Evolutionary conservation across 352 stramenopile species (phyloP).

Genomic region (Pythium plurisporium): DNA sequence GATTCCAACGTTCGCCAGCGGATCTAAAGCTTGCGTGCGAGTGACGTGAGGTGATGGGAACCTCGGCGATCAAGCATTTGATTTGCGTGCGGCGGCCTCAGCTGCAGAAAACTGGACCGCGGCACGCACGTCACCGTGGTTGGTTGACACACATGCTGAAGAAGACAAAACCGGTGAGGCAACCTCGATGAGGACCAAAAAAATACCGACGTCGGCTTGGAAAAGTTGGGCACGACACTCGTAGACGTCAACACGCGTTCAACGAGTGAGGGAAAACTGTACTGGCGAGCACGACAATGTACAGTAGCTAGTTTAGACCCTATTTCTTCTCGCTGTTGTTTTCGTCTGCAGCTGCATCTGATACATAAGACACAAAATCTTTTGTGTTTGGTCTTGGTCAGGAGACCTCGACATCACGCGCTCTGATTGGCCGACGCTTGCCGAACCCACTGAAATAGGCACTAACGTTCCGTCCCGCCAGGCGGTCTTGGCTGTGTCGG

Average conservation of each 20-base stretch:
- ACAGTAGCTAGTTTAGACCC: constrained; percentile 1
- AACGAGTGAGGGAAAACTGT: too few species aligned
- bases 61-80: neutral
- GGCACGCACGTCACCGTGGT: neutral
- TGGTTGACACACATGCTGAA: neutral
- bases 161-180: neutral
- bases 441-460: constrained; percentile 2
- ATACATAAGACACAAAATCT: neutral
- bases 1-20: constrained; percentile 6
- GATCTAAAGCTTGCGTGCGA: constrained; percentile 14
- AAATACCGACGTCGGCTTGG: too few species aligned
- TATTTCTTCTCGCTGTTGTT: neutral
- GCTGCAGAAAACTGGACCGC: neutral
- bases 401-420: too few species aligned
- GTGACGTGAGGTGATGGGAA: constrained; percentile 12
- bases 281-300: too few species aligned
- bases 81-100: neutral
- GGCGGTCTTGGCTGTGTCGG: neutral
- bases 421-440: neutral
- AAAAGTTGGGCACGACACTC: too few species aligned
- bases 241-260: neutral
- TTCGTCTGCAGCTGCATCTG: neutral
- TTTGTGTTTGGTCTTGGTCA: too few species aligned
- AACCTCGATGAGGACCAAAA: neutral
- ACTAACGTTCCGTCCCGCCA: constrained; percentile 2